phyloP scores from a whole-genome alignment of 331 rosid species.

The Quercus tomentella region DNA sequence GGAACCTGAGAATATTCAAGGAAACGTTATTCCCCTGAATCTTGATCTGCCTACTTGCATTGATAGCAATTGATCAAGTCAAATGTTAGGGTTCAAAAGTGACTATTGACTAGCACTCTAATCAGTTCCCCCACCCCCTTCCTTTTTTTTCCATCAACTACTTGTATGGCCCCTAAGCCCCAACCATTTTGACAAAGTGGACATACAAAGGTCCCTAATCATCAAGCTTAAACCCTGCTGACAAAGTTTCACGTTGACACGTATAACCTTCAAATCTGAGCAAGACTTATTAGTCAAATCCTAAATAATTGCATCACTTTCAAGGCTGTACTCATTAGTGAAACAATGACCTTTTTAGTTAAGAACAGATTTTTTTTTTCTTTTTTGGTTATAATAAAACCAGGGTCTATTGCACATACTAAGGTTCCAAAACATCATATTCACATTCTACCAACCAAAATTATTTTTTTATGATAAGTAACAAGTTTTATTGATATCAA shows the following conservation, averaged over 20 bases:
- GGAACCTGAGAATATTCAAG: no score
- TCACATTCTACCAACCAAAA: background rate
- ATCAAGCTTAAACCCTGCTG: conserved; percentile 11
- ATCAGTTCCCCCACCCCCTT: background rate
- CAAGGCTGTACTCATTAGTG: background rate
- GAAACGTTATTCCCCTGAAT: no score
- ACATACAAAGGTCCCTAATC: background rate
- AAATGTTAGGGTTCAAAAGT: background rate
- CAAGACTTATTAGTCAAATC: background rate
- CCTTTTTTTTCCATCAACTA: background rate
- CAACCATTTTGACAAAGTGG: background rate
- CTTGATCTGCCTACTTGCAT: no score
- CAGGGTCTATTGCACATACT: background rate
- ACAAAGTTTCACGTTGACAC: conserved; percentile 6
- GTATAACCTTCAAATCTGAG: background rate
- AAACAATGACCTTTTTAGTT: background rate
- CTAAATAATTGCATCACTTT: conserved; percentile 5
- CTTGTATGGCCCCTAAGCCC: background rate
- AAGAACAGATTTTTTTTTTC: background rate
- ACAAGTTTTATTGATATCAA: no score
- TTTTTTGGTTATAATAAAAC: background rate
- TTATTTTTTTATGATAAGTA: background rate
- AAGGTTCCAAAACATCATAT: background rate
- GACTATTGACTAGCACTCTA: background rate
- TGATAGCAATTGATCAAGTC: no score